phyloP scores from a whole-genome alignment of 352 stramenopile species.

The Pythium myriotylum region DNA sequence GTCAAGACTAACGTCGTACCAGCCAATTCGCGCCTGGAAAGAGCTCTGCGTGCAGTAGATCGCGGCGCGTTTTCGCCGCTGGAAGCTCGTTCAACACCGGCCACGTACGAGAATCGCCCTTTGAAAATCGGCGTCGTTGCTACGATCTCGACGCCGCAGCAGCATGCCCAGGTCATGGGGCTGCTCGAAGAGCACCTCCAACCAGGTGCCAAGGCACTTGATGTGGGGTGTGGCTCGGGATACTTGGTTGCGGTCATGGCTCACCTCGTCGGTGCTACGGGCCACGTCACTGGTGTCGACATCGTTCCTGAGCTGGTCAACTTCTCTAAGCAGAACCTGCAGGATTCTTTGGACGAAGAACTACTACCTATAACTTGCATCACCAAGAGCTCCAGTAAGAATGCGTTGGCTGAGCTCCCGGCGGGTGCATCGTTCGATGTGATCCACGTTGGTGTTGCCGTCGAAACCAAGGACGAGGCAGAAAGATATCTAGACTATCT shows the following conservation, averaged over 20 bases:
- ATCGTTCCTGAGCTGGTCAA: slow-evolving; percentile 78
- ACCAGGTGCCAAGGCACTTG: slow-evolving; percentile 59
- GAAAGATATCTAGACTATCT: slow-evolving; percentile 71
- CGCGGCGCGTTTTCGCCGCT: slow-evolving; percentile 58
- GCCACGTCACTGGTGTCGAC: slow-evolving; percentile 68
- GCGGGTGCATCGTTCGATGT: slow-evolving; percentile 53
- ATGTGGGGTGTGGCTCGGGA: slow-evolving; percentile 83
- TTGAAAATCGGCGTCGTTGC: slow-evolving; percentile 79
- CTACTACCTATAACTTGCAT: slow-evolving; percentile 45
- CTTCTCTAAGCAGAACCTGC: slow-evolving; percentile 69
- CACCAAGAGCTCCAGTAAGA: slow-evolving; percentile 45
- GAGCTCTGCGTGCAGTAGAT: slow-evolving; percentile 66
- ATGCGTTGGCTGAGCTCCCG: slow-evolving; percentile 39
- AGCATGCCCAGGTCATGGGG: slow-evolving; percentile 78
- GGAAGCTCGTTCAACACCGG: slow-evolving; percentile 27
- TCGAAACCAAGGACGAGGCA: slow-evolving; percentile 73
- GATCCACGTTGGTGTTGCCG: slow-evolving; percentile 81
- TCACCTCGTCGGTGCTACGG: slow-evolving; percentile 57
- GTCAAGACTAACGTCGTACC: slow-evolving; percentile 72
- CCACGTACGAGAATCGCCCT: slow-evolving; percentile 73
- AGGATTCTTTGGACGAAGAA: slow-evolving; percentile 44
- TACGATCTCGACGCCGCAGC: slow-evolving; percentile 87
- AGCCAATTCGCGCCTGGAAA: slow-evolving; percentile 56
- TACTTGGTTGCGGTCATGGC: slow-evolving; percentile 81
- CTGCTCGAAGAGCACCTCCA: slow-evolving; percentile 70